These are phyloP conservation scores for Lasiodiplodia citricola DNA, from an alignment of 2,329 filamentous ascomycete species.

Conservation along the genomic window DNA sequence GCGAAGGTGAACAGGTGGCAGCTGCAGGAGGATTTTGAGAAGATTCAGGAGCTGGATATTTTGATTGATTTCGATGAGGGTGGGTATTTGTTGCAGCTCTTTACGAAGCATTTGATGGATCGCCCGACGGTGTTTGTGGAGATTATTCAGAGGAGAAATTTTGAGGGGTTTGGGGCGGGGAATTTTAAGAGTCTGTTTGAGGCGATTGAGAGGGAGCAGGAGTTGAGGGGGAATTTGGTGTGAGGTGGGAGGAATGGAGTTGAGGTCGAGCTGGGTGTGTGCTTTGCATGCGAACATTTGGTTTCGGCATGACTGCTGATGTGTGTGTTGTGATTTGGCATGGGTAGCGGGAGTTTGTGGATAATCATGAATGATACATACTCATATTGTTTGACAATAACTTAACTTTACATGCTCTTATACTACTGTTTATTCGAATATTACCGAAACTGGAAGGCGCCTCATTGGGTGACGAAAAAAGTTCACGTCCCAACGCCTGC, in stretches of 20 bases:
- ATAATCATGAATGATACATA: neutral
- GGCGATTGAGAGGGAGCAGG: slow-evolving; percentile 93
- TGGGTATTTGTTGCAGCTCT: slow-evolving; percentile 75
- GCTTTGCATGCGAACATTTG: neutral
- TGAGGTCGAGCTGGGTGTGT: neutral
- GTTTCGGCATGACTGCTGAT: neutral
- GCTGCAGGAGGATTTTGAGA: slow-evolving; percentile 80
- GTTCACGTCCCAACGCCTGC: no score
- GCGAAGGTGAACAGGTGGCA: slow-evolving; percentile 61
- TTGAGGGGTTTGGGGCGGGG: slow-evolving; percentile 89
- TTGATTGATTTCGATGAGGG: slow-evolving; percentile 94
- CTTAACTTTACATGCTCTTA: no score
- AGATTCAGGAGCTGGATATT: slow-evolving; percentile 78
- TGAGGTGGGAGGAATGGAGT: slow-evolving; percentile 23
- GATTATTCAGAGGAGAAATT: slow-evolving; percentile 91
- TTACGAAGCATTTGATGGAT: slow-evolving; percentile 81
- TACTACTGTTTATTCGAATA: neutral
- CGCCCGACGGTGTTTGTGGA: slow-evolving; percentile 94
- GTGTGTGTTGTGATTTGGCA: neutral
- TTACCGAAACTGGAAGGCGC: no score
- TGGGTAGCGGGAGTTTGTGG: neutral
- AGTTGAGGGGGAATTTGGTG: slow-evolving; percentile 76
- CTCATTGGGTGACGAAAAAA: no score
- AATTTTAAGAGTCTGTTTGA: slow-evolving; percentile 97
- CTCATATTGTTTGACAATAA: neutral